Evolutionary conservation across 805 yeast species (phyloP).

Genomic region (Candida easanensis): DNA sequence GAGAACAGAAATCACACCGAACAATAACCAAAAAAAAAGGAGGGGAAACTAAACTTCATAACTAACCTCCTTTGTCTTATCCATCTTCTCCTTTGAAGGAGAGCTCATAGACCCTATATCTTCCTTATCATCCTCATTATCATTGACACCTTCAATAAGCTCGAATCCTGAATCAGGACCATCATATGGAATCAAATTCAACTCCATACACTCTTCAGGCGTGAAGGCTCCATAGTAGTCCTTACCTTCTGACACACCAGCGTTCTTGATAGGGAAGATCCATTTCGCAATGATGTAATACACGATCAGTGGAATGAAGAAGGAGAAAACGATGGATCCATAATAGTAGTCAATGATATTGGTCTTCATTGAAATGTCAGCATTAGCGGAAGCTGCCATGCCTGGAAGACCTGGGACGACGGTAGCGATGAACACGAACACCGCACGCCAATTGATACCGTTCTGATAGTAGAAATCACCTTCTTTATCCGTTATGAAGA

Average conservation of each 20-base stretch:
- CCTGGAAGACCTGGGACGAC: conserved; percentile 40
- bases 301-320: conserved; percentile 28
- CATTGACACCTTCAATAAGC: conserved; percentile 5
- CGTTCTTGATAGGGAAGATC: conserved; percentile 26
- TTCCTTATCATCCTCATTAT: background rate
- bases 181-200: conserved; percentile 23
- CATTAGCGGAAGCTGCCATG: conserved; percentile 31
- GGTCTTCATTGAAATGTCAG: conserved; percentile 21
- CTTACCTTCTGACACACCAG: conserved; percentile 18
- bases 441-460: conserved; percentile 33
- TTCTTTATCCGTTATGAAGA: conserved; percentile 30
- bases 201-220: conserved; percentile 25
- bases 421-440: conserved; percentile 28
- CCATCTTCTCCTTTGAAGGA: too few relatives aligned
- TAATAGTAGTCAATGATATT: conserved; percentile 29
- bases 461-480: conserved; percentile 30
- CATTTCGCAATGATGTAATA: conserved; percentile 25
- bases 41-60: too few relatives aligned
- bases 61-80: too few relatives aligned
- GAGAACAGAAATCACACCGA: too few relatives aligned
- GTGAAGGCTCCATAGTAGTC: conserved; percentile 31
- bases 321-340: conserved; percentile 31
- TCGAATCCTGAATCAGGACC: conserved; percentile 10
- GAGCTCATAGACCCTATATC: too few relatives aligned
- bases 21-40: too few relatives aligned